A percentile compares a stretch with the other conserved stretches of the same genome.
phyloP scores from a whole-genome alignment of 1,284 basidiomycete genomes.

The Leccinum variabile region DNA sequence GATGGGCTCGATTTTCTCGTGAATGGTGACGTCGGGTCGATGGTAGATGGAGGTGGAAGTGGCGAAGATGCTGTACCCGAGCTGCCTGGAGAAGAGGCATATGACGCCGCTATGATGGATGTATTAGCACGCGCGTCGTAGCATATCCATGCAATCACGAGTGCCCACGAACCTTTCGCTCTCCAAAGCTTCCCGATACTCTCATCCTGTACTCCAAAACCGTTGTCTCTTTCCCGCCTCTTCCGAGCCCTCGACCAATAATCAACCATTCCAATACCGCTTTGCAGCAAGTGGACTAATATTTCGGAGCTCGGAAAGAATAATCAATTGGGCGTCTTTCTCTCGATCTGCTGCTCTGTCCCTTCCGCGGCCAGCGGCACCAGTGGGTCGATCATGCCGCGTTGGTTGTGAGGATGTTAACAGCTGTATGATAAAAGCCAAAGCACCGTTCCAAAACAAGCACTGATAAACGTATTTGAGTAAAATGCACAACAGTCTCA shows the following conservation, averaged over 20 bases:
- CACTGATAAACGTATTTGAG: neutral
- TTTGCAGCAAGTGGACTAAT: slow-evolving; percentile 45
- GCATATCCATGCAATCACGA: neutral
- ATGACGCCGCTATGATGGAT: slow-evolving; percentile 48
- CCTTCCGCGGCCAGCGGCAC: slow-evolving; percentile 28
- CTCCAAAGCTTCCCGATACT: slow-evolving; percentile 61
- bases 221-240: slow-evolving; percentile 26
- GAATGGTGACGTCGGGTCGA: neutral
- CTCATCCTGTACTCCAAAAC: slow-evolving; percentile 52
- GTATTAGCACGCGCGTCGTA: neutral
- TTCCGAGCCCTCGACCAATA: slow-evolving; percentile 64
- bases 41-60: slow-evolving; percentile 12
- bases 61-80: slow-evolving; percentile 4
- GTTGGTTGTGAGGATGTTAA: slow-evolving; percentile 43
- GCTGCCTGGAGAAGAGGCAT: slow-evolving; percentile 32
- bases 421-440: slow-evolving; percentile 41
- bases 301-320: slow-evolving; percentile 53
- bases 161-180: slow-evolving; percentile 56
- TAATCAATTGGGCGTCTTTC: slow-evolving; percentile 38
- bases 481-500: neutral
- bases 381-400: slow-evolving; percentile 24
- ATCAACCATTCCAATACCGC: slow-evolving; percentile 81
- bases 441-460: neutral
- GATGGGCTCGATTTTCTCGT: too few species aligned
- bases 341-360: slow-evolving; percentile 30